Evolutionary conservation across 352 stramenopile genomes (phyloP), one percentile per base, ranked within the genome.

Genomic region (Phytophthora pisi): DNA sequence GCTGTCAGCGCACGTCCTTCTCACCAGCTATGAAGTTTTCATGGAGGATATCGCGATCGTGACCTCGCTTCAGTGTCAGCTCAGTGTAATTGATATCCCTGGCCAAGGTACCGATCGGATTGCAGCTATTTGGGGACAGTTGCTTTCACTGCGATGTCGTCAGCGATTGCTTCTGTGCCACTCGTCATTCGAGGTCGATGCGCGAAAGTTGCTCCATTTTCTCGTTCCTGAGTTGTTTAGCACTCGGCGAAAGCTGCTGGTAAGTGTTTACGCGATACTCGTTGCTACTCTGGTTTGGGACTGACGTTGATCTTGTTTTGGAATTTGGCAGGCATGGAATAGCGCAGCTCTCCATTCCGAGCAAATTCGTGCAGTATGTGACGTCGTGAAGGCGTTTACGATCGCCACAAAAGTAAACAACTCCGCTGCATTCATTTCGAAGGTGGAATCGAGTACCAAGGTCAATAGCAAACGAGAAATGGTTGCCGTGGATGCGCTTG

Each of bases 241-340:
- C 11, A 90, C 86, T 56, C 83, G 86, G 9, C 80, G 84, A 20
- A 92, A 91, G 34, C 62, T 91, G 6, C 64, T 94, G 82, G 88
- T 96, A 80, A 47, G 18, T n/a, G 3, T 26, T 15, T 42, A 42
- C 36, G 36, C 15, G 45, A 30, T 23, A 11, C 53, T 53, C 43
- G n/a, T 46, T 59, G 15, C 50, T 38, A 26, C 36, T 47, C 20
- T 18, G 31, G 49, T 67, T 10, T 68, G 26, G 15, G 5, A 13
- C 16, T 56, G 16, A 62, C 18, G 13, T 66, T 62, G 42, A 31
- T 56, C 7, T 34, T 66, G 40, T 54, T 74, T 31, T 9, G 5
- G 28, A 26, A 45, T 64, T 16, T 38, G 46, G 15, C 42, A 88
- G 80, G 80, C 80, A 24, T 94, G 86, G 86, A 94, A 82, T 55